Evolutionary conservation across 495 filamentous ascomycete genomes (phyloP).

Genomic region (Choiromyces venosus): DNA sequence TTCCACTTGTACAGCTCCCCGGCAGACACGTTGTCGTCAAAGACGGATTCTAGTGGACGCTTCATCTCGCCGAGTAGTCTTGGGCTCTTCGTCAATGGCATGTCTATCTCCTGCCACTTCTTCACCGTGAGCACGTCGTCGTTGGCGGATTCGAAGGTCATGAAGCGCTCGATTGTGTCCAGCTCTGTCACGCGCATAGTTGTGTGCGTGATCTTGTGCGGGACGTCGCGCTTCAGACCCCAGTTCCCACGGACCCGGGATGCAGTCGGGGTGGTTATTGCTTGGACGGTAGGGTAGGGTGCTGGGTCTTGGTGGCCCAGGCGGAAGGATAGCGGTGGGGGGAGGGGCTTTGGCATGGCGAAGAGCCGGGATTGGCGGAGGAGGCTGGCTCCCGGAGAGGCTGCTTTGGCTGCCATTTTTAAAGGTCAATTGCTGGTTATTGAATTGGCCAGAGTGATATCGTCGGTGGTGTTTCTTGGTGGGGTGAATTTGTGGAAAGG

Average conservation of each 20-base stretch:
- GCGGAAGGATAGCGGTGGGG: slow-evolving; percentile 46
- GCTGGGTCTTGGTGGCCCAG: slow-evolving; percentile 62
- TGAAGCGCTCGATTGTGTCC: slow-evolving; percentile 87
- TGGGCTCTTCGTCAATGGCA: slow-evolving; percentile 50
- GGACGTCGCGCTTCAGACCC: slow-evolving; percentile 86
- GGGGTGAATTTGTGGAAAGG: not conserved
- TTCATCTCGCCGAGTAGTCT: not conserved
- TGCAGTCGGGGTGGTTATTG: slow-evolving; percentile 70
- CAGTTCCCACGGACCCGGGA: slow-evolving; percentile 81
- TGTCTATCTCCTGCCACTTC: slow-evolving; percentile 79
- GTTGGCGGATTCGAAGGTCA: slow-evolving; percentile 76
- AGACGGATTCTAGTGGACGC: slow-evolving; percentile 48
- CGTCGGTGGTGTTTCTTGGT: not conserved
- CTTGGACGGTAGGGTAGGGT: slow-evolving; percentile 72
- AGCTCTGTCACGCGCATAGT: slow-evolving; percentile 64
- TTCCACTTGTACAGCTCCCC: slow-evolving; percentile 55
- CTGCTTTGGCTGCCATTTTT: not conserved
- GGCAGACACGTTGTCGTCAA: slow-evolving; percentile 49
- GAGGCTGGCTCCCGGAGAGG: slow-evolving; percentile 57
- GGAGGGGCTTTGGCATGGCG: slow-evolving; percentile 52
- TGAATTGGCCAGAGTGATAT: not conserved
- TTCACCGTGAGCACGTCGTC: slow-evolving; percentile 74
- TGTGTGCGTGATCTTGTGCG: slow-evolving; percentile 64
- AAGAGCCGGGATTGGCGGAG: slow-evolving; percentile 58
- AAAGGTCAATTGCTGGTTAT: not conserved